These are phyloP conservation scores for Phytopythium vexans DNA, from an alignment of 352 stramenopile species.

Conservation along the genomic window DNA sequence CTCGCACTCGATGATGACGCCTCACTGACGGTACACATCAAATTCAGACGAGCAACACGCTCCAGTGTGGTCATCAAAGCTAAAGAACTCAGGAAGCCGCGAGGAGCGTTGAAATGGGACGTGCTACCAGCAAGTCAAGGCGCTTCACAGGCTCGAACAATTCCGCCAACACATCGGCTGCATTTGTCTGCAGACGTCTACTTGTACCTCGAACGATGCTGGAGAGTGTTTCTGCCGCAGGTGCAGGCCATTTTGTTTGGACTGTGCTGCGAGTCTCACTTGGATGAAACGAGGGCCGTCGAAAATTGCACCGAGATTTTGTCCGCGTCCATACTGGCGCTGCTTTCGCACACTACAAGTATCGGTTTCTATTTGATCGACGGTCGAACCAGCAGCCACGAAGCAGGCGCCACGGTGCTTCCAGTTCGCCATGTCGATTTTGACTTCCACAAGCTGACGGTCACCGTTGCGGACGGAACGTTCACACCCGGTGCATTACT, in stretches of 20 bases:
- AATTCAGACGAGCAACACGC: slow-evolving; percentile 47
- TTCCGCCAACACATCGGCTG: slow-evolving; percentile 47
- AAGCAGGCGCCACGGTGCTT: slow-evolving; percentile 9
- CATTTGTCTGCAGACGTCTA: slow-evolving; percentile 25
- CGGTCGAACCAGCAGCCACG: neutral
- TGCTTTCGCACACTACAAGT: neutral
- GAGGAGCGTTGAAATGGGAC: slow-evolving; percentile 34
- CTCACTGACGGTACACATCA: slow-evolving; percentile 45
- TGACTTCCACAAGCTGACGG: slow-evolving; percentile 41
- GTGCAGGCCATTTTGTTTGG: slow-evolving; percentile 60
- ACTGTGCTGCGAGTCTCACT: slow-evolving; percentile 42
- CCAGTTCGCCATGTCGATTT: slow-evolving; percentile 62
- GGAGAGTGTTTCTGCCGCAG: slow-evolving; percentile 50
- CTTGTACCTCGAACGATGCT: slow-evolving; percentile 44
- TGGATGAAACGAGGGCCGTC: slow-evolving; percentile 41
- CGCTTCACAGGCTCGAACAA: slow-evolving; percentile 3
- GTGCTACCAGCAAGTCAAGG: slow-evolving; percentile 1
- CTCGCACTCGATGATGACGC: slow-evolving; percentile 41
- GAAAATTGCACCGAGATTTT: slow-evolving; percentile 38
- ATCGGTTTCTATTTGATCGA: slow-evolving; percentile 2
- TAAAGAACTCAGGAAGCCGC: slow-evolving; percentile 43
- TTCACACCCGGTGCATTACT: slow-evolving; percentile 46
- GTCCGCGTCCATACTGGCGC: neutral
- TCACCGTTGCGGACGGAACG: slow-evolving; percentile 47
- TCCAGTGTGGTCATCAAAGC: slow-evolving; percentile 37